A percentile compares a stretch with the other conserved stretches of the same genome.
These are phyloP conservation scores for Aegle marmelos DNA, from an alignment of 345 rosid genomes.

Conservation along the genomic window DNA sequence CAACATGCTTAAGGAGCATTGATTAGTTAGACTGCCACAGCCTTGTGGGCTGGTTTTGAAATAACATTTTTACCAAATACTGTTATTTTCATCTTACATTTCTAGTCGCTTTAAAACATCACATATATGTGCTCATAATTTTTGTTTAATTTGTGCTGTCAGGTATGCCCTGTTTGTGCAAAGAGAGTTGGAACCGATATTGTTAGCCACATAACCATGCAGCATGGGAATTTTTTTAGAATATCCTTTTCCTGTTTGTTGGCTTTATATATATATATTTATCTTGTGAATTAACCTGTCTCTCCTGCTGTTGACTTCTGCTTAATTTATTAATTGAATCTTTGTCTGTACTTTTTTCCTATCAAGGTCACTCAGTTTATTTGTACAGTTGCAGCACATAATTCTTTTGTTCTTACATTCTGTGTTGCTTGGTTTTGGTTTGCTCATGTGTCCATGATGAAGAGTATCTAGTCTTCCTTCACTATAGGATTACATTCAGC, in stretches of 20 bases:
- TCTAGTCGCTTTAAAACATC: neutral
- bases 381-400: neutral
- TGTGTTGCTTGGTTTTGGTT: neutral
- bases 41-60: neutral
- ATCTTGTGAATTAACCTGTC: neutral
- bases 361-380: neutral
- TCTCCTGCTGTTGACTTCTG: neutral
- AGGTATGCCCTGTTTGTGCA: constrained; percentile 78
- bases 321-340: neutral
- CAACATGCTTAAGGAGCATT: neutral
- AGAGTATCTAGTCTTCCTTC: constrained; percentile 42
- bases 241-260: constrained; percentile 53
- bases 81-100: neutral
- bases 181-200: constrained; percentile 69
- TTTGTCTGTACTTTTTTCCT: neutral
- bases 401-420: neutral
- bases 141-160: constrained; percentile 29
- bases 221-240: constrained; percentile 68
- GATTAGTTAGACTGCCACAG: neutral
- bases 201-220: constrained; percentile 68
- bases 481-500: constrained; percentile 57
- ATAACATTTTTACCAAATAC: neutral
- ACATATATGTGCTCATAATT: neutral
- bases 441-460: constrained; percentile 2
- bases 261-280: neutral